Evolutionary conservation across 164 flowering plant species (phyloP).

Genomic region (Kalanchoe fedtschenkoi): DNA sequence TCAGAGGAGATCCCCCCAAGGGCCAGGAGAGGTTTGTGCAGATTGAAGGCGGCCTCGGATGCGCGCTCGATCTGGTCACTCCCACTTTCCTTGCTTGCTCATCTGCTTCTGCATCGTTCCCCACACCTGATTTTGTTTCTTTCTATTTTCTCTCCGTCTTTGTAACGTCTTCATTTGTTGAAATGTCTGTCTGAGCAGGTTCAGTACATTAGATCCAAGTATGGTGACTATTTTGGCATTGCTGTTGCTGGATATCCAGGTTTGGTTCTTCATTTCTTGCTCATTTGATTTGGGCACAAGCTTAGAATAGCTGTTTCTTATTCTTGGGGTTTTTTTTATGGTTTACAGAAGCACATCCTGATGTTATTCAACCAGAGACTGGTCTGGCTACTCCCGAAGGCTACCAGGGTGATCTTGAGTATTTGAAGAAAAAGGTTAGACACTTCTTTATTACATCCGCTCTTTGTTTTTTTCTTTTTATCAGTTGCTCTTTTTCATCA

Average conservation of each 20-base stretch:
- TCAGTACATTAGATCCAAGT: slow-evolving; percentile 54
- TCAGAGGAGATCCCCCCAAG: slow-evolving; percentile 93
- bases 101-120: too few species aligned
- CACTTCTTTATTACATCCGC: neutral
- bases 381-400: slow-evolving; percentile 60
- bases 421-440: slow-evolving; percentile 72
- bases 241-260: slow-evolving; percentile 99
- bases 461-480: neutral
- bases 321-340: neutral
- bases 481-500: too few species aligned
- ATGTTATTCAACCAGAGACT: slow-evolving; percentile 39
- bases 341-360: slow-evolving; percentile 94
- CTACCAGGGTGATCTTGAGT: slow-evolving; percentile 70
- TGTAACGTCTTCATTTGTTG: neutral
- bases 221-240: slow-evolving; percentile 91
- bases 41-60: slow-evolving; percentile 83
- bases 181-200: slow-evolving; percentile 36
- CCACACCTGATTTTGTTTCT: neutral
- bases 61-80: slow-evolving; percentile 77
- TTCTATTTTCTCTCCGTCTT: too few species aligned
- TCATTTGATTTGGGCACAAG: neutral
- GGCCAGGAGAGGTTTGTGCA: slow-evolving; percentile 97
- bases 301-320: neutral
- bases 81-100: too few species aligned
- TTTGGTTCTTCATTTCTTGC: slow-evolving; percentile 8